A percentile compares a stretch with the other conserved stretches of the same genome.
Conservation (phyloP, 192 early-diverging fungal genomes). For the Backusella morwellensis region DNA sequence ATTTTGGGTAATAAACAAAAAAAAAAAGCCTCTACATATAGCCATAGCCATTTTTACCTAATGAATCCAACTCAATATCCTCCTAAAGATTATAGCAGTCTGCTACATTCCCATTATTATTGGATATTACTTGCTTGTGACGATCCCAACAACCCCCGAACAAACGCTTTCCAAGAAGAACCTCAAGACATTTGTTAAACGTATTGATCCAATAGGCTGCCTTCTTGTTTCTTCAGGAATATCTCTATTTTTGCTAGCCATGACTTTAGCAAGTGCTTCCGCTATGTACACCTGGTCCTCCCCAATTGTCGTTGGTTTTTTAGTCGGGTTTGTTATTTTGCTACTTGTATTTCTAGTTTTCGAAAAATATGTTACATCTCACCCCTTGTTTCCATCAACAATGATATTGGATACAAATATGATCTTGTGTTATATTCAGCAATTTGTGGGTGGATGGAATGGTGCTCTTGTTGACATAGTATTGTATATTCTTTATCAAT, state of each 20-base stretch:
- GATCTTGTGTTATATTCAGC: neutral
- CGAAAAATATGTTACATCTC: too few species aligned
- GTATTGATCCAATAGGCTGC: neutral
- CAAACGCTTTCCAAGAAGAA: neutral
- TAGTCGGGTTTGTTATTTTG: neutral
- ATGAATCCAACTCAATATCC: too few species aligned
- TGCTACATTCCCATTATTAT: neutral
- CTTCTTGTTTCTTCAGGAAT: neutral
- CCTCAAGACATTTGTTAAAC: neutral
- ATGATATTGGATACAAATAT: too few species aligned
- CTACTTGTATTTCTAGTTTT: too few species aligned
- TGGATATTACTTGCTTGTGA: neutral
- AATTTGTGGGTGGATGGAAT: neutral
- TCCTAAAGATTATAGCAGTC: too few species aligned
- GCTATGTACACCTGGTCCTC: conserved; percentile 5
- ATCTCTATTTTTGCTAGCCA: neutral
- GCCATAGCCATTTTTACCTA: too few species aligned
- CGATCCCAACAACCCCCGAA: neutral
- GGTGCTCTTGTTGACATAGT: neutral
- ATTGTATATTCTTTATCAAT: neutral
- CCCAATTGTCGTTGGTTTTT: neutral
- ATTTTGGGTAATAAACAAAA: too few species aligned
- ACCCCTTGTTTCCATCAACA: too few species aligned
- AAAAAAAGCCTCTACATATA: too few species aligned
- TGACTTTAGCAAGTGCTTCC: neutral